phyloP scores from a whole-genome alignment of 768 basidiomycete species.

The Dacryopinax primogenitus region DNA sequence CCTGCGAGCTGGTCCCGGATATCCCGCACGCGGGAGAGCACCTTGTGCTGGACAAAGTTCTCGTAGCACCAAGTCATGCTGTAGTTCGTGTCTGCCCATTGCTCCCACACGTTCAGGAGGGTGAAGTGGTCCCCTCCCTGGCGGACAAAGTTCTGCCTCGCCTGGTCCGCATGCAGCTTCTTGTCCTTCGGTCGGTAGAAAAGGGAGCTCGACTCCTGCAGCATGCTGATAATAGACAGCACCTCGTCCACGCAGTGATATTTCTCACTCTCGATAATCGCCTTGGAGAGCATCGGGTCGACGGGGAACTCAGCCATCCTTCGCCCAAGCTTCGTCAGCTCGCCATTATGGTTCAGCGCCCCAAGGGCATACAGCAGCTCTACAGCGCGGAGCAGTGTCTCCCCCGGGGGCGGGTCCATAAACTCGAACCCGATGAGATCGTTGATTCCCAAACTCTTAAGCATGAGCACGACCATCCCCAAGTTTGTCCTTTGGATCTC shows the following conservation, averaged over 20 bases:
- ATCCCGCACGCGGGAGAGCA: constrained; percentile 83
- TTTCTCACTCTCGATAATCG: constrained; percentile 88
- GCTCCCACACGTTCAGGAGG: constrained; percentile 93
- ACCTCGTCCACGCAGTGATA: constrained; percentile 96
- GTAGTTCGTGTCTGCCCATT: constrained; percentile 96
- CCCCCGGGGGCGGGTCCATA: constrained; percentile 93
- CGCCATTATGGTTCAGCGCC: constrained; percentile 89
- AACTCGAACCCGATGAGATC: constrained; percentile 98
- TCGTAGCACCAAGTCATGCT: constrained; percentile 60
- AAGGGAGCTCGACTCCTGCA: constrained; percentile 86
- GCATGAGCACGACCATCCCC: constrained; percentile 83
- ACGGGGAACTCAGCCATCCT: constrained; percentile 99
- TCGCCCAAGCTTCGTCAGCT: constrained; percentile 91
- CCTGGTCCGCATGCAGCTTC: constrained; percentile 93
- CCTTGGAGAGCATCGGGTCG: constrained; percentile 93
- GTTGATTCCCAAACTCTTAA: constrained; percentile 96
- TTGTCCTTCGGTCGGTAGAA: constrained; percentile 99
- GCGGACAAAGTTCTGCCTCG: constrained; percentile 91
- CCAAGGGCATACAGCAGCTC: constrained; percentile 92
- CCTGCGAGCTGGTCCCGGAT: constrained; percentile 85
- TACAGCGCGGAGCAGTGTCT: constrained; percentile 89
- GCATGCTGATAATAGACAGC: constrained; percentile 92
- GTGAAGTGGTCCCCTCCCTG: constrained; percentile 97
- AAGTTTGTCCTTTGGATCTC: constrained; percentile 99
- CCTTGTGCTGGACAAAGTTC: constrained; percentile 91